Percentiles rank a stretch among this genome's conserved stretches.
Evolutionary conservation across 2,329 filamentous ascomycete species (phyloP).

Genomic region (Hypomyces rosellus): DNA sequence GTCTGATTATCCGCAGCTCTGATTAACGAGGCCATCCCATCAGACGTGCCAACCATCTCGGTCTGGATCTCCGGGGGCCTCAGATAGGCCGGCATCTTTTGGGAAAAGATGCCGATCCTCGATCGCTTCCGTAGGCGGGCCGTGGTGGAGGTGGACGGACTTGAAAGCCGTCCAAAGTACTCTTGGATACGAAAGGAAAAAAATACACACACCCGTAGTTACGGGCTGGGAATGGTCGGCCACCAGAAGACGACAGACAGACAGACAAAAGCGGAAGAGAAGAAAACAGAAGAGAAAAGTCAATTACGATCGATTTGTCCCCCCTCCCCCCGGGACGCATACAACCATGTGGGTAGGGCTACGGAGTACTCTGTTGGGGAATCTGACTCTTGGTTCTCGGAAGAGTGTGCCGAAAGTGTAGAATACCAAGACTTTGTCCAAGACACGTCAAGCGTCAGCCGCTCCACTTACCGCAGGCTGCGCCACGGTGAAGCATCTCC

Average conservation of each 20-base stretch:
- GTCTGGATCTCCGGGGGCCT: background rate
- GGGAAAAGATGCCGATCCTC: background rate
- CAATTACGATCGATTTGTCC: too few relatives aligned
- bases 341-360: too few relatives aligned
- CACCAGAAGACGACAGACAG: too few relatives aligned
- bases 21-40: background rate
- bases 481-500: background rate
- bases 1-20: background rate
- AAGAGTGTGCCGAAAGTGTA: background rate
- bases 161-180: background rate
- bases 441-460: background rate
- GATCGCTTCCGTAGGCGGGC: background rate
- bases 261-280: too few relatives aligned
- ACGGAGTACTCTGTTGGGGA: too few relatives aligned
- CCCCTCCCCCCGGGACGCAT: too few relatives aligned
- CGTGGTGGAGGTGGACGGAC: background rate
- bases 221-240: too few relatives aligned
- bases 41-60: background rate
- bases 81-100: background rate
- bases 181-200: too few relatives aligned
- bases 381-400: background rate
- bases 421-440: background rate
- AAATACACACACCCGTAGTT: too few relatives aligned
- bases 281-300: too few relatives aligned
- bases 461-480: background rate